These are phyloP conservation scores for Ustilago crameri DNA, from an alignment of 1,284 basidiomycete species.

Conservation along the genomic window DNA sequence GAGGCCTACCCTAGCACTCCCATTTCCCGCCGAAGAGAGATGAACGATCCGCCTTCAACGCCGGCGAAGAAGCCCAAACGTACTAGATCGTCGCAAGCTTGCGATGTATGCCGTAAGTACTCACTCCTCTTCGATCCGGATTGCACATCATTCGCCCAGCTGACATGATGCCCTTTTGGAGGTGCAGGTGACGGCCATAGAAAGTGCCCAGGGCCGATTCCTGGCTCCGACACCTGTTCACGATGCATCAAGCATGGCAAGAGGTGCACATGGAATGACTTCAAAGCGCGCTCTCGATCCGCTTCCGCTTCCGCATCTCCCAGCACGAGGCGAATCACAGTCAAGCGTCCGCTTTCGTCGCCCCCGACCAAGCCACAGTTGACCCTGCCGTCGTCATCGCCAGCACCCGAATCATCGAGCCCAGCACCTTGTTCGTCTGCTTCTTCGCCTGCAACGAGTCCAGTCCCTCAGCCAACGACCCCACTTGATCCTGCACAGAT, in stretches of 20 bases:
- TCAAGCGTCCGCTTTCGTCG: slow-evolving; percentile 11
- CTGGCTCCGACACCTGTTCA: slow-evolving; percentile 11
- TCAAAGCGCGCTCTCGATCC: slow-evolving; percentile 1
- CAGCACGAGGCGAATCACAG: background rate
- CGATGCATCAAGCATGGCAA: slow-evolving; percentile 17
- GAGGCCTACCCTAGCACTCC: background rate
- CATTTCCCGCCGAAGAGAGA: background rate
- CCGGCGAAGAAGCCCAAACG: slow-evolving; percentile 8
- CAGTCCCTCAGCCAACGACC: background rate
- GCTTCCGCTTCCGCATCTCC: slow-evolving; percentile 13
- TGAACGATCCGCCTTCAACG: background rate
- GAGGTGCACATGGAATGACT: slow-evolving; percentile 24
- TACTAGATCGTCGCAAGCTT: slow-evolving; percentile 17
- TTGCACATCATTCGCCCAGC: background rate
- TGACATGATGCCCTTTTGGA: background rate
- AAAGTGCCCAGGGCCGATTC: slow-evolving; percentile 26
- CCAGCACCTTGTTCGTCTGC: background rate
- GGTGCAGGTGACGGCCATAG: slow-evolving; percentile 27
- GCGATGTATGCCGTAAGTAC: slow-evolving; percentile 40
- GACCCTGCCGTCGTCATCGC: background rate
- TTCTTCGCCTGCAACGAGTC: background rate
- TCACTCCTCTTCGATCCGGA: background rate
- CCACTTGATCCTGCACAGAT: background rate
- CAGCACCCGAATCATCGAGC: background rate
- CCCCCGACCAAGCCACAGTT: background rate